Evolutionary conservation across 2,329 filamentous ascomycete genomes (phyloP).

Genomic region (Amesomyces nigricolor): DNA sequence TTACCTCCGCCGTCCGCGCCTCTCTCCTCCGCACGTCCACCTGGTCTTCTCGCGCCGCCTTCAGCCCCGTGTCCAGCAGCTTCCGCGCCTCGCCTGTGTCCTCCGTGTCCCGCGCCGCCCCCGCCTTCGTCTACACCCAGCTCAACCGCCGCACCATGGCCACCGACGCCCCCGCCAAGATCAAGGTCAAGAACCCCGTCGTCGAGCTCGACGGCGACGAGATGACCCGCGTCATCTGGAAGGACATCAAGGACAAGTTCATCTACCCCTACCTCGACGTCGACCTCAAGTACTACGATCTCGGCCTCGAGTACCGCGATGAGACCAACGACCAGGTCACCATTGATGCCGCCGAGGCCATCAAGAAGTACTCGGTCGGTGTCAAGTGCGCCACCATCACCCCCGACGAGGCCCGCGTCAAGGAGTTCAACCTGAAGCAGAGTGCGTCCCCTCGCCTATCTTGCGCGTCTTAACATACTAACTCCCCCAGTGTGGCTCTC

Average conservation of each 20-base stretch:
- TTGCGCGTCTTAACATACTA: no score
- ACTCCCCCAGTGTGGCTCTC: slow-evolving; percentile 99
- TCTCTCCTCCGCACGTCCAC: slow-evolving; percentile 23
- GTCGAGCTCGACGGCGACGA: slow-evolving; percentile 92
- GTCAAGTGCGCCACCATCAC: slow-evolving; percentile 99
- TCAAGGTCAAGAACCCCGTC: slow-evolving; percentile 98
- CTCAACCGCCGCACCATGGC: slow-evolving; percentile 48
- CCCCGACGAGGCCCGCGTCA: slow-evolving; percentile 88
- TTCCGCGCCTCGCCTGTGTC: slow-evolving; percentile 10
- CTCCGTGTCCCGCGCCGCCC: slow-evolving; percentile 18
- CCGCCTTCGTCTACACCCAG: slow-evolving; percentile 31
- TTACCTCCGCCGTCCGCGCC: slow-evolving; percentile 23
- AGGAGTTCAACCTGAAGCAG: slow-evolving; percentile 99
- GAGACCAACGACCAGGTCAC: slow-evolving; percentile 96
- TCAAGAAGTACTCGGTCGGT: slow-evolving; percentile 97
- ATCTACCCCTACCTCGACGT: slow-evolving; percentile 94
- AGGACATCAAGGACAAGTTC: slow-evolving; percentile 99
- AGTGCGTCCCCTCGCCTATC: no score
- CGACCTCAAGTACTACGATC: slow-evolving; percentile 96
- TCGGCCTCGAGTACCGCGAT: slow-evolving; percentile 91
- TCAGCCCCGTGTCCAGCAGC: slow-evolving; percentile 13
- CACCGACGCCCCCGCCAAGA: slow-evolving; percentile 59
- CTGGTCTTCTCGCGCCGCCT: slow-evolving; percentile 20
- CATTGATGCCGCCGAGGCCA: slow-evolving; percentile 88
- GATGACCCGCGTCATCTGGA: slow-evolving; percentile 99